Evolutionary conservation across 768 basidiomycete species (phyloP).

Genomic region (Collybia sordida): DNA sequence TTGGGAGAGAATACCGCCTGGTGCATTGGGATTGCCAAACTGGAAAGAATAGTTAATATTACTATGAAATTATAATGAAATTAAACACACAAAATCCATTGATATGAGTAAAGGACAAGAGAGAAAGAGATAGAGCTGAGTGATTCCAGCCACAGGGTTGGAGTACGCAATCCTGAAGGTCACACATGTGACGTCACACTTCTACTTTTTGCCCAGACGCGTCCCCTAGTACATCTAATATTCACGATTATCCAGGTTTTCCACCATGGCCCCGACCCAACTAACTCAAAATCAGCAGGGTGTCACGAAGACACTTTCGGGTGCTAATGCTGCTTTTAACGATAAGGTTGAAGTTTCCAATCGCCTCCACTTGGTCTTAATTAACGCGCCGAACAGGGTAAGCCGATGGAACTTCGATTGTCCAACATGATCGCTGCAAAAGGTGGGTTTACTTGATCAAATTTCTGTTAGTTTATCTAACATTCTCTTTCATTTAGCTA

Average conservation of each 20-base stretch:
- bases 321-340: slow-evolving; percentile 79
- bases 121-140: neutral
- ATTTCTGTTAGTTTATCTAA: slow-evolving; percentile 5
- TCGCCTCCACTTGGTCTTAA: slow-evolving; percentile 6
- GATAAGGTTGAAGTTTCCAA: slow-evolving; percentile 62
- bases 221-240: slow-evolving; percentile 15
- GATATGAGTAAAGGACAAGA: slow-evolving; percentile 2
- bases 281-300: slow-evolving; percentile 38
- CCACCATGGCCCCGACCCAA: slow-evolving; percentile 32
- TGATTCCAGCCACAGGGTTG: neutral
- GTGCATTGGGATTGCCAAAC: slow-evolving; percentile 48
- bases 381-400: slow-evolving; percentile 62
- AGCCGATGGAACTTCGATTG: slow-evolving; percentile 96
- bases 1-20: slow-evolving; percentile 64
- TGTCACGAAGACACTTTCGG: slow-evolving; percentile 44
- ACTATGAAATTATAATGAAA: neutral
- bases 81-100: slow-evolving; percentile 47
- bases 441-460: slow-evolving; percentile 45
- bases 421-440: slow-evolving; percentile 99
- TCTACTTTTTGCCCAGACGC: slow-evolving; percentile 29
- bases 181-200: slow-evolving; percentile 33
- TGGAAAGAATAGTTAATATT: slow-evolving; percentile 17
- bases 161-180: slow-evolving; percentile 23
- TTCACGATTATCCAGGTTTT: slow-evolving; percentile 16
- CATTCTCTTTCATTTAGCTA: slow-evolving; percentile 52